Percentiles rank a stretch among this genome's conserved stretches.
These are phyloP conservation scores for Tulasnella sp. DNA, from an alignment of 768 basidiomycete genomes.

Conservation along the genomic window DNA sequence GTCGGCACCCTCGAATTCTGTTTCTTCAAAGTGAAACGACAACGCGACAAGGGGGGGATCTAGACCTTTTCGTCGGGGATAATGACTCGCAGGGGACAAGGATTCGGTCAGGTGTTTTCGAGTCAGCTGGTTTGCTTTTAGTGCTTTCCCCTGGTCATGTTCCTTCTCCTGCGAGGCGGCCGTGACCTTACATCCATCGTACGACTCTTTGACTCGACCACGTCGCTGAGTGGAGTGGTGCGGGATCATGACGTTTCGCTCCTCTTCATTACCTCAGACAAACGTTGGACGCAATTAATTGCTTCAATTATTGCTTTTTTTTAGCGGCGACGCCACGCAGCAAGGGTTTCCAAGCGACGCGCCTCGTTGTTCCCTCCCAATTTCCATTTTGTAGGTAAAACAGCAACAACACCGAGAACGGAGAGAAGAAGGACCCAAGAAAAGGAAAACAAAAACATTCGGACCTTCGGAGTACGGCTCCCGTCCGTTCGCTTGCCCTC, in stretches of 20 bases:
- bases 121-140: not conserved
- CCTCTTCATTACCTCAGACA: not conserved
- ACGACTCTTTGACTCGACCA: not conserved
- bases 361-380: not conserved
- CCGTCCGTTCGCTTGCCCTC: not conserved
- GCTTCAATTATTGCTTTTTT: not conserved
- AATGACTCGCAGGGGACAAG: not conserved
- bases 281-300: not conserved
- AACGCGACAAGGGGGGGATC: too few relatives aligned
- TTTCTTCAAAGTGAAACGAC: not conserved
- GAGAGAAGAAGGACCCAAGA: not conserved
- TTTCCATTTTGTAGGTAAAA: not conserved
- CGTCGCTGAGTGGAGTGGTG: not conserved
- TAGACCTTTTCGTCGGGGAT: not conserved
- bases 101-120: not conserved
- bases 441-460: not conserved
- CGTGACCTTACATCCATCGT: not conserved
- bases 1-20: not conserved
- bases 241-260: not conserved
- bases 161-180: not conserved
- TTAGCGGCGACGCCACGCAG: too few relatives aligned
- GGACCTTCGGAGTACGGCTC: not conserved
- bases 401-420: not conserved
- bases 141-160: not conserved
- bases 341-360: not conserved